phyloP scores from a whole-genome alignment of 345 rosid species.

The Tarenaya hassleriana region DNA sequence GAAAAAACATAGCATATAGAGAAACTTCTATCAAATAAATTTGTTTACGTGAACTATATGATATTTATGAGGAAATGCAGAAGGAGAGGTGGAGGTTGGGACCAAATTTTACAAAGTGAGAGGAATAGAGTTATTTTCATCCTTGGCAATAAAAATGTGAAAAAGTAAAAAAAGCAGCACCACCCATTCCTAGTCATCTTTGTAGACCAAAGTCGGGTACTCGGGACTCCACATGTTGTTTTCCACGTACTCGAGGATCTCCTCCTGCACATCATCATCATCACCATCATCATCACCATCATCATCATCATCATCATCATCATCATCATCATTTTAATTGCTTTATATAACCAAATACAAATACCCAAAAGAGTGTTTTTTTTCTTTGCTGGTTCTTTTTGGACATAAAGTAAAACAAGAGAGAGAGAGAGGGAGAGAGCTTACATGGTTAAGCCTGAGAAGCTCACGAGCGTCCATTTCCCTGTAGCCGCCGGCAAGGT shows the following conservation, averaged over 20 bases:
- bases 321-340: neutral
- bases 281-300: too few relatives aligned
- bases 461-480: slow-evolving; percentile 75
- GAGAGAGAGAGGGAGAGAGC: slow-evolving; percentile 3
- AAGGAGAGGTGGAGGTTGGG: too few relatives aligned
- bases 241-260: slow-evolving; percentile 52
- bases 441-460: slow-evolving; percentile 47
- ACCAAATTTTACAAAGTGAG: too few relatives aligned
- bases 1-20: too few relatives aligned
- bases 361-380: too few relatives aligned
- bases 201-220: slow-evolving; percentile 73
- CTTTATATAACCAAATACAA: too few relatives aligned
- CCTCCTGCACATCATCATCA: slow-evolving; percentile 49
- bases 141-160: too few relatives aligned
- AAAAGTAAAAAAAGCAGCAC: too few relatives aligned
- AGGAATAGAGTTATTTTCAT: too few relatives aligned
- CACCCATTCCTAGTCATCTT: slow-evolving; percentile 42
- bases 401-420: neutral
- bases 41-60: too few relatives aligned
- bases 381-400: neutral
- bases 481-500: slow-evolving; percentile 76
- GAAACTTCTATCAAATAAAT: too few relatives aligned
- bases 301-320: neutral
- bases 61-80: too few relatives aligned
- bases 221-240: slow-evolving; percentile 91